These are phyloP conservation scores for Wickerhamiella azyma DNA, from an alignment of 805 yeast genomes.

Conservation along the genomic window DNA sequence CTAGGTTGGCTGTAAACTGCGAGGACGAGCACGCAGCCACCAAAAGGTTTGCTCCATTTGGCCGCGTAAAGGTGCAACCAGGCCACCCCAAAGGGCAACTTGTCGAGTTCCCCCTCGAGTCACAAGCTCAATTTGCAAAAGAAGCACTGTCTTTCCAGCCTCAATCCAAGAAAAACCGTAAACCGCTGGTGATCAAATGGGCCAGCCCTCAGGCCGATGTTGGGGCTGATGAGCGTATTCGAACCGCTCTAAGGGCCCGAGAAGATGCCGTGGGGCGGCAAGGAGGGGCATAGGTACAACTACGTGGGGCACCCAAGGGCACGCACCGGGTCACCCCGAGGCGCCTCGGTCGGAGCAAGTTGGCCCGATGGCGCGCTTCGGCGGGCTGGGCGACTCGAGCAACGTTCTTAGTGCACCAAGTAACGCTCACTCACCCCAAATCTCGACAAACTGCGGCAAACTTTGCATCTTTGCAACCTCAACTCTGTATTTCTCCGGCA, in stretches of 20 bases:
- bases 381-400: too few relatives aligned
- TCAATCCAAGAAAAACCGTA: neutral
- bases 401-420: too few relatives aligned
- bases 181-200: neutral
- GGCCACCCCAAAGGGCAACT: conserved; percentile 47
- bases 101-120: conserved; percentile 52
- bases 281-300: too few relatives aligned
- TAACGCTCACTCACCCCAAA: too few relatives aligned
- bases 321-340: too few relatives aligned
- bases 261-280: too few relatives aligned
- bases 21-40: conserved; percentile 21
- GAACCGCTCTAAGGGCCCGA: neutral
- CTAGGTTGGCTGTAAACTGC: conserved; percentile 62
- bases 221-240: neutral
- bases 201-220: neutral
- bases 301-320: too few relatives aligned
- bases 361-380: too few relatives aligned
- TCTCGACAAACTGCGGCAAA: too few relatives aligned
- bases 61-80: conserved; percentile 61
- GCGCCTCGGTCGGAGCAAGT: too few relatives aligned
- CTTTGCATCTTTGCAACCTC: too few relatives aligned
- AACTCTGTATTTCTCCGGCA: neutral
- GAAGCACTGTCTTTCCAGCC: conserved; percentile 82
- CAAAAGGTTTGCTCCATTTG: conserved; percentile 50
- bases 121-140: conserved; percentile 83